Evolutionary conservation across 106 monocot species (phyloP), one percentile per base, ranked within the genome.

Genomic region (Dendrobium nobile): DNA sequence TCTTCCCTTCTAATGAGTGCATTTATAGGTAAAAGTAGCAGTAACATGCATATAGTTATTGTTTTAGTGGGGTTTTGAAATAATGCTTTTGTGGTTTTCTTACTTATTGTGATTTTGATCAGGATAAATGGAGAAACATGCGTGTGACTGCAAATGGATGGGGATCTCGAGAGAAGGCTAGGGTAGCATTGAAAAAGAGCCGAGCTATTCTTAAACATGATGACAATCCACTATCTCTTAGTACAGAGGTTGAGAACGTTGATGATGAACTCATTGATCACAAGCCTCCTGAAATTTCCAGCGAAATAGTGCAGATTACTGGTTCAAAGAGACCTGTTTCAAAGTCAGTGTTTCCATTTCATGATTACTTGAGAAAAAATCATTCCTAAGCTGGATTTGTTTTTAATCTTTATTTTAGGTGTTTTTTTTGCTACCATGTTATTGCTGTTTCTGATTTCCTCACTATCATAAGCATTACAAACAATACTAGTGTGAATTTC

Each of bases 101-200:
- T 77, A 22, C 75, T 20, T 48, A 16, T 76, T 45, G 7, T 82
- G 75, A 11, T 24, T 77, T 47, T 31, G 9, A 61, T 43, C 83
- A 94, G 94, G 94, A 94, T 77, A 94, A 94, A 78, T 94, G 94
- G 95, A 81, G 95, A 77, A 95, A 95, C 83, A 79, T 95, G 83
- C 80, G 81, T 72, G 90, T 92, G 54, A 92, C 87, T 59, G 86
- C 86, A 20, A 80, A 82, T 84, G 92, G 95, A 16, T 92, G 85
- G 75, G 86, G 88, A 15, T 88, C 88, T 83, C 81, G 92, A 70
- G 92, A 95, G 48, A 95, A 84, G 79, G 81, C 82, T n/a, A 81
- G 81, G 54, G 58, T 81, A 47, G 84, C 82, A 13, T 75, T 83
- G 51, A 92, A 89, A 82, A 89, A 77, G 82, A 86, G 78, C 41